These are phyloP conservation scores for Rubroboletus satanas DNA, from an alignment of 768 basidiomycete species.

Conservation along the genomic window DNA sequence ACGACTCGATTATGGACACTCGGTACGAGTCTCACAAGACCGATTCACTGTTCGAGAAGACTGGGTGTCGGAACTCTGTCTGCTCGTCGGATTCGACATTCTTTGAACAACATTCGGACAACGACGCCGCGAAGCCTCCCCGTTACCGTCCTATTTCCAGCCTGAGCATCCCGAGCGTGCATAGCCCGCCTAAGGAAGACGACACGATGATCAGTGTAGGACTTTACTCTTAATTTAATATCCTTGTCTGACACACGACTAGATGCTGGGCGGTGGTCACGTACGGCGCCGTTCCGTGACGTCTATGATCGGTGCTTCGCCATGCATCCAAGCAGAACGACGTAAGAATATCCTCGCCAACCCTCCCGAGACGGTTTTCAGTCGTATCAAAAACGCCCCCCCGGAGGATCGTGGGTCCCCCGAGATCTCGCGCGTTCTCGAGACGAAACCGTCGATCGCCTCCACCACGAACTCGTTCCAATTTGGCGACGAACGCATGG, in stretches of 20 bases:
- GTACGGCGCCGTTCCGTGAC: slow-evolving; percentile 66
- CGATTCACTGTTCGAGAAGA: slow-evolving; percentile 65
- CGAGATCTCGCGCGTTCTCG: slow-evolving; percentile 46
- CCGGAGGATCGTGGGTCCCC: slow-evolving; percentile 32
- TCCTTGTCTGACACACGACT: neutral
- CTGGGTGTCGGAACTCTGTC: slow-evolving; percentile 45
- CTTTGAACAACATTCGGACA: slow-evolving; percentile 39
- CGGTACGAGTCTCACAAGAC: slow-evolving; percentile 36
- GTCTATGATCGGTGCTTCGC: slow-evolving; percentile 65
- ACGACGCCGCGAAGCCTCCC: slow-evolving; percentile 38
- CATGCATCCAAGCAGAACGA: slow-evolving; percentile 63
- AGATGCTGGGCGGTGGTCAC: slow-evolving; percentile 81
- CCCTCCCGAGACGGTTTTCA: slow-evolving; percentile 33
- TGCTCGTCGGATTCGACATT: slow-evolving; percentile 60
- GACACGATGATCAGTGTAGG: slow-evolving; percentile 80
- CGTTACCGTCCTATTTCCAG: slow-evolving; percentile 66
- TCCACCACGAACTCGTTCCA: slow-evolving; percentile 54
- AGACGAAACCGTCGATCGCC: slow-evolving; percentile 58
- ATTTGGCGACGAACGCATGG: slow-evolving; percentile 69
- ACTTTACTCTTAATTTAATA: neutral
- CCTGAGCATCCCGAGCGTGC: slow-evolving; percentile 46
- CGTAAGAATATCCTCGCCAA: slow-evolving; percentile 43
- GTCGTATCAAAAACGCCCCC: slow-evolving; percentile 29
- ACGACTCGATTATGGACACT: slow-evolving; percentile 65
- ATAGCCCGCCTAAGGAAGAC: slow-evolving; percentile 59